Conservation (phyloP, 2,329 filamentous ascomycete genomes). For the Hymenoscyphus repandus region DNA sequence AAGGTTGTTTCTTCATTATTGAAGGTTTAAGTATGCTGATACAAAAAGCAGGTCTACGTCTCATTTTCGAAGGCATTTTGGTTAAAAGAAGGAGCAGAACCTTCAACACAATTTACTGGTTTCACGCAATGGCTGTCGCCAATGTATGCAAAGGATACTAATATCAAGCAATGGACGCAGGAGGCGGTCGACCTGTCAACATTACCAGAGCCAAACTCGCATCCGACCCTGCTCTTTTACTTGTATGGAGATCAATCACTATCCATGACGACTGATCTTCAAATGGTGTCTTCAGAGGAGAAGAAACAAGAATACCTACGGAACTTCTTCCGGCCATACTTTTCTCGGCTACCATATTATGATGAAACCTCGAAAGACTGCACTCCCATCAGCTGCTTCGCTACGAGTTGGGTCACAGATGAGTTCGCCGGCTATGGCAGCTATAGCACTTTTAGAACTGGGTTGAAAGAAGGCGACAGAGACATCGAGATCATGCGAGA, state of each 20-base stretch:
- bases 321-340: constrained; percentile 58
- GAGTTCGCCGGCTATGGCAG: constrained; percentile 61
- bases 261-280: constrained; percentile 27
- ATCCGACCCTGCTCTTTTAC: constrained; percentile 67
- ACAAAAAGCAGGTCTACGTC: constrained; percentile 33
- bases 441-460: constrained; percentile 65
- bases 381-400: constrained; percentile 47
- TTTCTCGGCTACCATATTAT: constrained; percentile 57
- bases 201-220: constrained; percentile 41
- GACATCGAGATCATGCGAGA: constrained; percentile 50
- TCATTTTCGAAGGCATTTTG: constrained; percentile 61
- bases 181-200: constrained; percentile 57
- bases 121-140: constrained; percentile 59
- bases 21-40: not conserved
- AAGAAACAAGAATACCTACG: constrained; percentile 28
- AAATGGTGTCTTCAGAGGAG: constrained; percentile 10
- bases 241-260: constrained; percentile 41
- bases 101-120: constrained; percentile 30
- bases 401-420: constrained; percentile 62
- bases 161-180: constrained; percentile 51
- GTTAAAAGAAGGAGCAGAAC: constrained; percentile 28
- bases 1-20: constrained; percentile 1
- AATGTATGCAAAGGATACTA: constrained; percentile 45
- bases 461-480: constrained; percentile 49
- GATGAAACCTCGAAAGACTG: constrained; percentile 39